A percentile compares a stretch with the other conserved stretches of the same genome.
Evolutionary conservation across 176 grass and related monocot genomes (phyloP).

Genomic region (Oryza coarctata): DNA sequence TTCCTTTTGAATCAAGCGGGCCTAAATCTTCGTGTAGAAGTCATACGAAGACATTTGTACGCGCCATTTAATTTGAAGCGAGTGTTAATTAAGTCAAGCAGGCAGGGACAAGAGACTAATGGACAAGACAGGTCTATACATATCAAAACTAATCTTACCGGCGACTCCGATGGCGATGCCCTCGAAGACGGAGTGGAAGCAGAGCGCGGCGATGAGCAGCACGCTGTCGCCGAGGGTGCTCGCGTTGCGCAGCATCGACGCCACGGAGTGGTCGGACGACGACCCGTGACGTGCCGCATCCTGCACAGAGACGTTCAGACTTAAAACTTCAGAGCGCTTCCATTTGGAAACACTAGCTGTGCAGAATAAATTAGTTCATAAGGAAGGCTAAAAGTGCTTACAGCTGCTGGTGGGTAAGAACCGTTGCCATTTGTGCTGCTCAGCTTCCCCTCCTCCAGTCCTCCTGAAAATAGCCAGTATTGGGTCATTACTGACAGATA

Average conservation of each 20-base stretch:
- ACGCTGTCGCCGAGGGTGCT: constrained; percentile 77
- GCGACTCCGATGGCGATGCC: constrained; percentile 94
- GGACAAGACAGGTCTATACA: not conserved
- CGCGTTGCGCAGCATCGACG: constrained; percentile 67
- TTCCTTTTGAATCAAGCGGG: too few species aligned
- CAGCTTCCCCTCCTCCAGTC: constrained; percentile 45
- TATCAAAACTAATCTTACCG: constrained; percentile 32
- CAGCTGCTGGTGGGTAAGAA: not conserved
- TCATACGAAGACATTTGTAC: not conserved
- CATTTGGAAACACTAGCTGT: not conserved
- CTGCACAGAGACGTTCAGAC: not conserved
- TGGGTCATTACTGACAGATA: not conserved
- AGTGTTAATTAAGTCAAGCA: not conserved
- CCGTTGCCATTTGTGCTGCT: constrained; percentile 23
- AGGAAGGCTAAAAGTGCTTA: not conserved
- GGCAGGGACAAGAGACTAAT: not conserved
- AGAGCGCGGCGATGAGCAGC: constrained; percentile 79
- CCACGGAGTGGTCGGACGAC: constrained; percentile 34
- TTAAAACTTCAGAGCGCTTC: not conserved
- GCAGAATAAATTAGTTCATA: too few species aligned
- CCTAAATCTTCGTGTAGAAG: not conserved
- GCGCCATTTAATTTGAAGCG: not conserved
- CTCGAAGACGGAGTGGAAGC: constrained; percentile 98
- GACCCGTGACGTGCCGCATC: not conserved
- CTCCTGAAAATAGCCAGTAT: not conserved